Base-by-base conservation (phyloP, 2,329 filamentous ascomycete species). In the Neofusicoccum sp. region DNA sequence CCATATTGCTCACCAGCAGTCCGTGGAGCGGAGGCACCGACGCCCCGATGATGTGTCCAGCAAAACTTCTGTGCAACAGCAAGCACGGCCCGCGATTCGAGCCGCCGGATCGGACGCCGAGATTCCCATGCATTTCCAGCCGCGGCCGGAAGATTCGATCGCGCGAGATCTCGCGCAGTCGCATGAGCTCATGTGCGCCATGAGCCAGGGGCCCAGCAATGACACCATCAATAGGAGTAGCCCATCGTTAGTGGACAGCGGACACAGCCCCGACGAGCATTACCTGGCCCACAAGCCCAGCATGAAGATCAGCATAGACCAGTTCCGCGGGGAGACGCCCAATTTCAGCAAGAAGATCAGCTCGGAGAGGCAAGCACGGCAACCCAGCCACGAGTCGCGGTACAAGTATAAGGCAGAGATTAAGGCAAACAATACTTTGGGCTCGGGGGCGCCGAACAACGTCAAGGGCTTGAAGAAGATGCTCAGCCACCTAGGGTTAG, bases 291-390 rank as follows among this genome's bases (percentile, higher is more conserved):
- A 37, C 8, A 67, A 65, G 44, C 61, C 63, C 2, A 67, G 70
- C 64, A 64, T 63, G 43, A 71, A 71, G 50, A 66, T 62, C 58
- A 74, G 70, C 37, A 61, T 66, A 33, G 73, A 74, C 22, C 67
- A 69, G 29, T 69, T 64, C 22, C 67, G 68, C 4, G 50, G 64
- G 14, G 59, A 65, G 6, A 16, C 66, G 9, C 67, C 68, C 9
- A 75, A 71, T 62, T 76, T 74, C 65, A 72, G 71, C 8, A 68
- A 71, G 34, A 75, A 74, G 50, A 70, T 75, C 58, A 73, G 73
- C 62, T 56, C 69, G 2, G 75, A 58, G 8, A 76, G 36, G 63
- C 66, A 33, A 48, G 65, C 44, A n/a, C 54, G 65, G 22, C 37
- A 41, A n/a, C 43, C 36, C 3, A 22, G 29, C 4, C 39, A 45